These are phyloP conservation scores for Leptographium lundbergii DNA, from an alignment of 2,329 filamentous ascomycete species.

Conservation along the genomic window DNA sequence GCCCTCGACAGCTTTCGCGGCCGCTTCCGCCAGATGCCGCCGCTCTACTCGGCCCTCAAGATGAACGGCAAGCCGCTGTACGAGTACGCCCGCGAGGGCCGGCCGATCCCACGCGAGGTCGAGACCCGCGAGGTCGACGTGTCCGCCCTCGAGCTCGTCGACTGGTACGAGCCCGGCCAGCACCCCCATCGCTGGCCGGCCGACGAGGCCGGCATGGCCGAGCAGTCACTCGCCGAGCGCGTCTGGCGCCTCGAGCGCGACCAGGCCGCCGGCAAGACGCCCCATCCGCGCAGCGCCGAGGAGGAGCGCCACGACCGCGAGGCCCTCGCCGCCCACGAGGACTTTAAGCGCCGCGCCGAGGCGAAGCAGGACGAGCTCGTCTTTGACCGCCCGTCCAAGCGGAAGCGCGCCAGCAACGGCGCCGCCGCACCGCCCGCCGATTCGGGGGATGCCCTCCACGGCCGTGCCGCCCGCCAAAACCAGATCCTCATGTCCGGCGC, in stretches of 20 bases:
- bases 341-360: constrained; percentile 45
- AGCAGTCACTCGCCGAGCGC: constrained; percentile 66
- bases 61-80: constrained; percentile 91
- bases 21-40: constrained; percentile 78
- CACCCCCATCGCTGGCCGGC: constrained; percentile 71
- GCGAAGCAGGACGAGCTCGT: constrained; percentile 45
- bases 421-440: too few relatives aligned
- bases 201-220: constrained; percentile 62
- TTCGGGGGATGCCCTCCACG: too few relatives aligned
- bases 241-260: constrained; percentile 50
- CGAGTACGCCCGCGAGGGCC: constrained; percentile 87
- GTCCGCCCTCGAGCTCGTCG: constrained; percentile 61
- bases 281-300: constrained; percentile 34
- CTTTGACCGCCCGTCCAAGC: constrained; percentile 32
- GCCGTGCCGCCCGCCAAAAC: too few relatives aligned
- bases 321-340: constrained; percentile 42
- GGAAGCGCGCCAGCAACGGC: constrained; percentile 16
- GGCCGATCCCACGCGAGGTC: constrained; percentile 74
- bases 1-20: constrained; percentile 66
- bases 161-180: constrained; percentile 72
- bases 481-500: constrained; percentile 45
- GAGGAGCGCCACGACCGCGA: constrained; percentile 42
- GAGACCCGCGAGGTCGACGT: constrained; percentile 70
- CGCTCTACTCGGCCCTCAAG: constrained; percentile 84
- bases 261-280: constrained; percentile 34